Evolutionary conservation across 1,284 basidiomycete species (phyloP), one percentile per base, ranked within the genome.

Genomic region (Cutaneotrichosporon sp.): DNA sequence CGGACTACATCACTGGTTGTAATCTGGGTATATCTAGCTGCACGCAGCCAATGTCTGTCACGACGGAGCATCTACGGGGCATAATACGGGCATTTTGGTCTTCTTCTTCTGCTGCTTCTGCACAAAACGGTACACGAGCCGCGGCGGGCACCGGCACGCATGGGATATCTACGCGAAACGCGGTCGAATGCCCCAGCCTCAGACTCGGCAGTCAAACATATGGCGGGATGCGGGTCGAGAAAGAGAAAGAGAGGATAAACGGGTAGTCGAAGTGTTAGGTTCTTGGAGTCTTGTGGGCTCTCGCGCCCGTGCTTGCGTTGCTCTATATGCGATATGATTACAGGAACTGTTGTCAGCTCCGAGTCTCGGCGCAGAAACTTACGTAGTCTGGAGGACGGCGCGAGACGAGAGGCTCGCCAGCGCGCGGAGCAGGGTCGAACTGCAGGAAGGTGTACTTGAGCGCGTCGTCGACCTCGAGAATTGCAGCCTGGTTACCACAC

Each of bases 401-500:
- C 68, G 93, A 92, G 60, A 99, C 94, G 54, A 99, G 84, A 43
- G 94, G 94, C 77, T 98, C 96, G 63, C 94, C 96, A 64, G 94
- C 92, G 73, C 94, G 82, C 64, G 96, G 94, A 63, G 94, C 94
- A 66, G 94, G 94, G 78, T 99, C 94, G 76, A 98, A 99, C 84
- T 99, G 94, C 76, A 99, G 82, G 86, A 80, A 78, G 49, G 78
- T 79, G 68, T 79, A 79, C 62, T 76, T 76, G 57, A 76, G 62
- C 32, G 75, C 71, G 55, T 98, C 96, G 77, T 98, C 94, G 76
- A 98, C 97, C 78, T 98, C 94, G 87, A 99, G 96, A 75, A 99
- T 99, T 45, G 96, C 96, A 44, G 94, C 94, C 74, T 98, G 96
- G 77, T 99, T 99, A 51, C 94, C 94, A 75, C 96, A 98, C 73